Evolutionary conservation across 306 rosid species (phyloP).

Genomic region (Aeschynomene evenia): DNA sequence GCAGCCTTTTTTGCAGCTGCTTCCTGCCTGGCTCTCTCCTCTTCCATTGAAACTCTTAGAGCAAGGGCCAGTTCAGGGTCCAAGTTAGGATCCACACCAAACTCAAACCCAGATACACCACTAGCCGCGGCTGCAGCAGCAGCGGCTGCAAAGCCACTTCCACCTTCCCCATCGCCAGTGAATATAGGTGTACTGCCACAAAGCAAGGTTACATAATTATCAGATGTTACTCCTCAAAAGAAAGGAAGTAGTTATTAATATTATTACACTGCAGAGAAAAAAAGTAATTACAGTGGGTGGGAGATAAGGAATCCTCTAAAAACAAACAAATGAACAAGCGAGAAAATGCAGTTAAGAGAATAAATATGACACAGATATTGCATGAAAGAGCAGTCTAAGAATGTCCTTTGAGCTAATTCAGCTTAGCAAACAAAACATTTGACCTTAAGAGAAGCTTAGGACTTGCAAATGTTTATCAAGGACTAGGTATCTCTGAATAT

Average conservation of each 20-base stretch:
- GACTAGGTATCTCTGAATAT: constrained; percentile 5
- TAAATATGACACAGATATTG: neutral
- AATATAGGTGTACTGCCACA: constrained; percentile 86
- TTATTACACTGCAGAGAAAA: constrained; percentile 4
- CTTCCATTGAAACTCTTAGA: constrained; percentile 99
- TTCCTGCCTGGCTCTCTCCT: constrained; percentile 99
- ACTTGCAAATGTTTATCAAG: constrained; percentile 3
- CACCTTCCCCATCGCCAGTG: constrained; percentile 98
- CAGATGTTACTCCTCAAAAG: neutral
- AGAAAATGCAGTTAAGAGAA: neutral
- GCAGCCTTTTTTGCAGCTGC: constrained; percentile 99
- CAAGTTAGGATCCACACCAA: constrained; percentile 98
- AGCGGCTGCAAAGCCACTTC: constrained; percentile 91
- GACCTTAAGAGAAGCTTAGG: neutral
- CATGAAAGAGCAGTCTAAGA: neutral
- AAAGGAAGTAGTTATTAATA: neutral
- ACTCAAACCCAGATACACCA: constrained; percentile 89
- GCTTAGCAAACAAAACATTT: constrained; percentile 12
- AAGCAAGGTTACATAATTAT: constrained; percentile 5
- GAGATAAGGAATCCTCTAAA: neutral
- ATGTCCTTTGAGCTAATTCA: neutral
- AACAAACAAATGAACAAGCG: neutral
- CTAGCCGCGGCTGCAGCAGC: constrained; percentile 94
- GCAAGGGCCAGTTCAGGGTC: constrained; percentile 99
- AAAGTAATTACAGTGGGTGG: neutral